These are phyloP conservation scores for Boletus pseudo-olivaceus DNA, from an alignment of 768 basidiomycete species.

Conservation along the genomic window DNA sequence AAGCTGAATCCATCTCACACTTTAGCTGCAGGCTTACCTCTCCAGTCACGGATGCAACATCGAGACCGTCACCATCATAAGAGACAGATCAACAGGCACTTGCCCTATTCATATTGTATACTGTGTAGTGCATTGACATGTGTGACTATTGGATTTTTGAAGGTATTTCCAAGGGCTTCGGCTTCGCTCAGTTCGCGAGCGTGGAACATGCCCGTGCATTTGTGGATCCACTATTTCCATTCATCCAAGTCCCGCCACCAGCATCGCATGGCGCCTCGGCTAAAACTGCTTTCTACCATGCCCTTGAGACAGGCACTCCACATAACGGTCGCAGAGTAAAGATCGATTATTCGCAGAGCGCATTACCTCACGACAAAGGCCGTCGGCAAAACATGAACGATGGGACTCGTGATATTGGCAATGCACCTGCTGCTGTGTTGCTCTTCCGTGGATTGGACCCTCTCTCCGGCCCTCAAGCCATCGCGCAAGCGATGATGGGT, in stretches of 20 bases:
- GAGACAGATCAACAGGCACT: slow-evolving; percentile 95
- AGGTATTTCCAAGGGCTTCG: slow-evolving; percentile 95
- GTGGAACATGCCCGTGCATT: slow-evolving; percentile 87
- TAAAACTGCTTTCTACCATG: slow-evolving; percentile 66
- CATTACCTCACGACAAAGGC: slow-evolving; percentile 65
- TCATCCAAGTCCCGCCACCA: slow-evolving; percentile 88
- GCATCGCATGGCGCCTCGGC: slow-evolving; percentile 84
- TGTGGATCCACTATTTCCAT: slow-evolving; percentile 86
- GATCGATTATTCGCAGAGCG: slow-evolving; percentile 92
- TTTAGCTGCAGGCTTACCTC: slow-evolving; percentile 78
- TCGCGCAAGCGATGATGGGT: slow-evolving; percentile 76
- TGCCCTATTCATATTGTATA: slow-evolving; percentile 73
- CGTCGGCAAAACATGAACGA: slow-evolving; percentile 77
- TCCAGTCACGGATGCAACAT: slow-evolving; percentile 67
- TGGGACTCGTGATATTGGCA: slow-evolving; percentile 94
- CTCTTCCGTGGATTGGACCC: slow-evolving; percentile 90
- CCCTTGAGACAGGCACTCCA: slow-evolving; percentile 64
- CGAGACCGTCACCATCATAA: slow-evolving; percentile 91
- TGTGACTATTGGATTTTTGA: slow-evolving; percentile 62
- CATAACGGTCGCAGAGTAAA: slow-evolving; percentile 86
- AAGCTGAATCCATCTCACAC: slow-evolving; percentile 33
- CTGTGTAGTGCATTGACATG: slow-evolving; percentile 71
- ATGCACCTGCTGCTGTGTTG: slow-evolving; percentile 74
- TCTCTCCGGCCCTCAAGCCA: slow-evolving; percentile 82
- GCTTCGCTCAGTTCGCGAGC: slow-evolving; percentile 90